Evolutionary conservation across 2,329 filamentous ascomycete species (phyloP).

Genomic region (Arachnopeziza araneosa): DNA sequence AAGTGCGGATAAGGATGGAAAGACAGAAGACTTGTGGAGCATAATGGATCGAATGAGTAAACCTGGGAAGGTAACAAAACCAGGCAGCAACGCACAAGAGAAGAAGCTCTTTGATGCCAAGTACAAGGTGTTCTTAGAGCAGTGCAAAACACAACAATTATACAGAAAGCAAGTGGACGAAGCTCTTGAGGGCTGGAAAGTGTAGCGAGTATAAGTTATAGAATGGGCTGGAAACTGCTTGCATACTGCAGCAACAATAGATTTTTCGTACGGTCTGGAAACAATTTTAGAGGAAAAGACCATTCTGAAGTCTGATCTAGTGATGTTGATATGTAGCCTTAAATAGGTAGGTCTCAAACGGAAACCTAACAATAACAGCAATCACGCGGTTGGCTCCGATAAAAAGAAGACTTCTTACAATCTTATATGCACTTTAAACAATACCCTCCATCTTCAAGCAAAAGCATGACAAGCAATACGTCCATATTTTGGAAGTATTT

Average conservation of each 20-base stretch:
- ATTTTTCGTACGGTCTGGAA: no score
- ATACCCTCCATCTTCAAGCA: not conserved
- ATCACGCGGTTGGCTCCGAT: no score
- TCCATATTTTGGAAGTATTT: not conserved
- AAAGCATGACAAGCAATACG: no score
- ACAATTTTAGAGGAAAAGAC: no score
- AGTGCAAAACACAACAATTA: slow-evolving; percentile 77
- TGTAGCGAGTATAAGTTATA: not conserved
- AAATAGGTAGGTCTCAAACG: no score
- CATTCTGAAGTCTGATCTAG: no score
- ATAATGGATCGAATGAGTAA: slow-evolving; percentile 99
- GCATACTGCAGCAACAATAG: no score
- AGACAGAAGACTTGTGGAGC: slow-evolving; percentile 83
- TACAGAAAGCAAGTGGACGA: slow-evolving; percentile 77
- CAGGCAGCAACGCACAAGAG: slow-evolving; percentile 65
- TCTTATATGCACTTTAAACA: not conserved
- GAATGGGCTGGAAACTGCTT: not conserved
- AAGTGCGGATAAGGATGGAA: slow-evolving; percentile 68
- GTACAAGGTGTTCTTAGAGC: slow-evolving; percentile 93
- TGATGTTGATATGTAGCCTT: no score
- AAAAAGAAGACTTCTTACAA: not conserved
- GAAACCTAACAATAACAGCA: no score
- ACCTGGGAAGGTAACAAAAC: slow-evolving; percentile 76
- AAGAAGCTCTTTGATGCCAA: slow-evolving; percentile 79
- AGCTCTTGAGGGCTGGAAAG: slow-evolving; percentile 39